phyloP scores from a whole-genome alignment of 2,329 filamentous ascomycete genomes.

The Capronia coronata region DNA sequence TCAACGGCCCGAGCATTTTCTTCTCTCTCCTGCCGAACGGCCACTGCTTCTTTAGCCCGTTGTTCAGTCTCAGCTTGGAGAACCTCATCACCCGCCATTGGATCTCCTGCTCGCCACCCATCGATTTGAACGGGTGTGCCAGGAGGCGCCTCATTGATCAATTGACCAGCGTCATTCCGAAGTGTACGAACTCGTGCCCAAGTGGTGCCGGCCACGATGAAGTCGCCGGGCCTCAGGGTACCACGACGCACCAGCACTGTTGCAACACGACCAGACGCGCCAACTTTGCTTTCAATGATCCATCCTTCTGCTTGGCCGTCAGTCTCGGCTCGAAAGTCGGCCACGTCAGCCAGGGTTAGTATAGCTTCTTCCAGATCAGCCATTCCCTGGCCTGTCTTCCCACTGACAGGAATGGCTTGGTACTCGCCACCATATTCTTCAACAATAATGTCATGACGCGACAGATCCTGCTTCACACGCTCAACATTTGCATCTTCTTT shows the following conservation, averaged over 20 bases:
- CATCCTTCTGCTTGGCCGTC: constrained; percentile 81
- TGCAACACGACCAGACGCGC: constrained; percentile 74
- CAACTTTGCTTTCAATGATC: constrained; percentile 87
- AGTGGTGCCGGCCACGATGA: constrained; percentile 79
- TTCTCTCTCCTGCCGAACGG: constrained; percentile 65
- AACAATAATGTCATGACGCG: constrained; percentile 75
- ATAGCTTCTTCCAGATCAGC: constrained; percentile 85
- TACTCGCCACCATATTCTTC: constrained; percentile 94
- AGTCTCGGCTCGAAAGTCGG: constrained; percentile 77
- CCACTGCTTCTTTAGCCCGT: constrained; percentile 69
- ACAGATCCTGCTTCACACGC: constrained; percentile 79
- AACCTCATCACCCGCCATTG: constrained; percentile 77
- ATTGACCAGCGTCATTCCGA: constrained; percentile 73
- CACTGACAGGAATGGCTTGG: constrained; percentile 84
- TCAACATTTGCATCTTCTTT: constrained; percentile 76
- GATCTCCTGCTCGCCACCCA: constrained; percentile 78
- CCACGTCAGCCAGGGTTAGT: constrained; percentile 74
- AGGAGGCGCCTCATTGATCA: constrained; percentile 67
- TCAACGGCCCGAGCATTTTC: constrained; percentile 60
- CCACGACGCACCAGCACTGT: constrained; percentile 85
- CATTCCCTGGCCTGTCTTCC: constrained; percentile 91
- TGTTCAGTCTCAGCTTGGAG: constrained; percentile 75
- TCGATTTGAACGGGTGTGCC: constrained; percentile 88
- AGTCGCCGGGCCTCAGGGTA: constrained; percentile 71
- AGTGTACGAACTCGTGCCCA: constrained; percentile 82